These are phyloP conservation scores for Diaporthe amygdali DNA, from an alignment of 2,329 filamentous ascomycete genomes.

Conservation along the genomic window DNA sequence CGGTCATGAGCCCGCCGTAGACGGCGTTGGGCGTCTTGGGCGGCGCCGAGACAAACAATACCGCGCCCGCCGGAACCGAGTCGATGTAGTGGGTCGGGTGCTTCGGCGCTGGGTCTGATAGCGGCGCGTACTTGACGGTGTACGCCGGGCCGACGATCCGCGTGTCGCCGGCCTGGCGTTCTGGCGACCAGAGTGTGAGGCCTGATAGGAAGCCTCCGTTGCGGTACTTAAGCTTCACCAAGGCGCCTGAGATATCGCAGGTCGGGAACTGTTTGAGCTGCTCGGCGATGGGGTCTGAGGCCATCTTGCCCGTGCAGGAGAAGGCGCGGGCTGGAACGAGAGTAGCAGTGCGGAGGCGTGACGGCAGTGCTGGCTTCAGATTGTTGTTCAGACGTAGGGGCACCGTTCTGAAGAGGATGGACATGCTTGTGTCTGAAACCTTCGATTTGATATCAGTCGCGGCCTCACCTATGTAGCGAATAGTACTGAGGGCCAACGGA, in stretches of 20 bases:
- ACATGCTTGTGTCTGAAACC: background rate
- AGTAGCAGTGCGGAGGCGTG: background rate
- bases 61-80: conserved; percentile 48
- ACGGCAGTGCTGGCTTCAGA: background rate
- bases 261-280: conserved; percentile 43
- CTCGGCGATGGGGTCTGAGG: conserved; percentile 35
- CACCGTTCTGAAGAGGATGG: background rate
- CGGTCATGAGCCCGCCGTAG: conserved; percentile 60
- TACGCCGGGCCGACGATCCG: conserved; percentile 61
- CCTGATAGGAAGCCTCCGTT: conserved; percentile 60
- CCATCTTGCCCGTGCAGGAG: background rate
- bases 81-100: conserved; percentile 57
- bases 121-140: conserved; percentile 56
- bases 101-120: conserved; percentile 52
- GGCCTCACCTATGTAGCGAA: background rate
- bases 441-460: background rate
- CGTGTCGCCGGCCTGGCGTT: conserved; percentile 52
- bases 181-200: conserved; percentile 59
- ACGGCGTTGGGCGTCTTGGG: conserved; percentile 52
- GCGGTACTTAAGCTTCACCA: conserved; percentile 52
- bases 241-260: conserved; percentile 57
- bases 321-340: background rate
- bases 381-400: background rate
- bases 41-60: conserved; percentile 57
- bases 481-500: background rate